Conservation (phyloP, 257 asterid genomes). For the Solanum sitiens region DNA sequence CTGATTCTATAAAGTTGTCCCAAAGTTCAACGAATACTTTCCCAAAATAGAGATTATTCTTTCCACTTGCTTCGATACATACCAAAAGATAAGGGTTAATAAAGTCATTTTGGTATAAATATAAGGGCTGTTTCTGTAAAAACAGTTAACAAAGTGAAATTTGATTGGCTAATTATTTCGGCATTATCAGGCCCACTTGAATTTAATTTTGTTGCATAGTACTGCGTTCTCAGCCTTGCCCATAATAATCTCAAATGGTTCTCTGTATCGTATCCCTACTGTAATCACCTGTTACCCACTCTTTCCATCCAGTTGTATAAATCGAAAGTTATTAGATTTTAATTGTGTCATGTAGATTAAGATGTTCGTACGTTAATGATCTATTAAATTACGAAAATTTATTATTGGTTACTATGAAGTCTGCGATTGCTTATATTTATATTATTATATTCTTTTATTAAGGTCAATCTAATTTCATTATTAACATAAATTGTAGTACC, state of each 20-base stretch:
- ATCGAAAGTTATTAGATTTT: too few relatives aligned
- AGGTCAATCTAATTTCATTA: not conserved
- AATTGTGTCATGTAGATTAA: fast-evolving
- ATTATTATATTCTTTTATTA: too few relatives aligned
- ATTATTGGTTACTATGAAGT: too few relatives aligned
- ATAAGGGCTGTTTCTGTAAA: not conserved
- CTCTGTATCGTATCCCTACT: not conserved
- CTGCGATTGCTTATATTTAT: too few relatives aligned
- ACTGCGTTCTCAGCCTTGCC: not conserved
- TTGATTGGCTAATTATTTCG: slow-evolving; percentile 24
- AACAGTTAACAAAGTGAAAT: not conserved
- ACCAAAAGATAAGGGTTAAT: slow-evolving; percentile 14
- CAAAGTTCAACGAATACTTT: not conserved
- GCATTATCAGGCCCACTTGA: slow-evolving; percentile 3
- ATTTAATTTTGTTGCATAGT: not conserved
- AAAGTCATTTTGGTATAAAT: not conserved
- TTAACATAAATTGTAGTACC: too few relatives aligned
- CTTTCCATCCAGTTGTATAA: not conserved
- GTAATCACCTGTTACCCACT: not conserved
- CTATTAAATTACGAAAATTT: too few relatives aligned
- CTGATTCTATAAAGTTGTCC: not conserved
- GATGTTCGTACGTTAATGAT: fast-evolving
- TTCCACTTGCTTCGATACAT: not conserved
- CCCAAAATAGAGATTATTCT: slow-evolving; percentile 18
- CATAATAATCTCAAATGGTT: not conserved